These are phyloP conservation scores for Puccinellia tenuiflora DNA, from an alignment of 176 grass and related monocot species.

Conservation along the genomic window DNA sequence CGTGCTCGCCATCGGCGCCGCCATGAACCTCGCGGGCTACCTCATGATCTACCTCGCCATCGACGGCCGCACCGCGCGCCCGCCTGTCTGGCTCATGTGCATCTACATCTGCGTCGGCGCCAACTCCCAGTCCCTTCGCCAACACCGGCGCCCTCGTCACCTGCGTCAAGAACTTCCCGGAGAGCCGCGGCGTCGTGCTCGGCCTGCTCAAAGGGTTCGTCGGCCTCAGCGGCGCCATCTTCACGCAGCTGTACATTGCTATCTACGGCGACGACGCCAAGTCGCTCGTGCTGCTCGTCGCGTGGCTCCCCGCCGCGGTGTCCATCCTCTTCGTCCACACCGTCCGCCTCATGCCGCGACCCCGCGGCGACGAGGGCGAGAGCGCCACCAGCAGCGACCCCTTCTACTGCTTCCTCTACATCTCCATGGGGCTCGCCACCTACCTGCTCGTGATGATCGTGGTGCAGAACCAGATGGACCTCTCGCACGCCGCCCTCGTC, in stretches of 20 bases:
- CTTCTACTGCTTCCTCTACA: conserved; percentile 80
- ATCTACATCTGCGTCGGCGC: conserved; percentile 70
- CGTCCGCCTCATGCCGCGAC: conserved; percentile 50
- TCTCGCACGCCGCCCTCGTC: conserved; percentile 36
- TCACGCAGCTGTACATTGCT: conserved; percentile 69
- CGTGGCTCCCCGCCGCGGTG: conserved; percentile 66
- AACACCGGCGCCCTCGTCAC: conserved; percentile 75
- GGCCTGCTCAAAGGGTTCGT: conserved; percentile 63
- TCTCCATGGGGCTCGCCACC: conserved; percentile 57
- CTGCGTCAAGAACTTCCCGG: conserved; percentile 75
- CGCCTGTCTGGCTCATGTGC: conserved; percentile 65
- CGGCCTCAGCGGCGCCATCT: conserved; percentile 66
- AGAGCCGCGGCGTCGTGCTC: conserved; percentile 67
- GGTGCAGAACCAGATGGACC: conserved; percentile 34
- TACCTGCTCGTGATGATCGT: conserved; percentile 67
- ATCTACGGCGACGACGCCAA: conserved; percentile 76
- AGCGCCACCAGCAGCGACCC: conserved; percentile 18
- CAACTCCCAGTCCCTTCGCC: conserved; percentile 73
- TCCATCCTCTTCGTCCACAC: conserved; percentile 73
- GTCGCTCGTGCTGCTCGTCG: conserved; percentile 70
- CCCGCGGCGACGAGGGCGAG: neutral
- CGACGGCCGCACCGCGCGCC: conserved; percentile 40
- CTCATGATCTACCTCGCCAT: conserved; percentile 81
- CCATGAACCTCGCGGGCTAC: conserved; percentile 65
- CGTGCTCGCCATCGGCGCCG: conserved; percentile 54